Conservation (phyloP, 2,329 filamentous ascomycete genomes). For the Colletotrichum nymphaeae region DNA sequence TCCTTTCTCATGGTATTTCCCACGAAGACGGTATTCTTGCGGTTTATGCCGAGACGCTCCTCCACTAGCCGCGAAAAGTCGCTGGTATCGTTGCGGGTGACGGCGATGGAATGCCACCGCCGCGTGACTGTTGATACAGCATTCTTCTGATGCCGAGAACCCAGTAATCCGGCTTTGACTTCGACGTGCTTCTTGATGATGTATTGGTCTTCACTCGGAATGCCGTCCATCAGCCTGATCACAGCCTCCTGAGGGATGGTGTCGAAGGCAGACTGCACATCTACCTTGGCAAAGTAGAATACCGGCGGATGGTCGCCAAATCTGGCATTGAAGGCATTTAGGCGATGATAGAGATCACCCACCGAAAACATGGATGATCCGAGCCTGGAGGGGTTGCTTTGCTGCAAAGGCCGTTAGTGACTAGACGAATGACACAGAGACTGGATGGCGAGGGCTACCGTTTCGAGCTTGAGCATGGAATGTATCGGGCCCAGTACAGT, state of each 20-base stretch:
- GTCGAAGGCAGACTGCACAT: slow-evolving; percentile 93
- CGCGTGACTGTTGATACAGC: slow-evolving; percentile 51
- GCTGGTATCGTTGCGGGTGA: slow-evolving; percentile 51
- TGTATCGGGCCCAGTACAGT: slow-evolving; percentile 76
- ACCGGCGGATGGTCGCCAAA: slow-evolving; percentile 52
- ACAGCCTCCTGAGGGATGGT: slow-evolving; percentile 88
- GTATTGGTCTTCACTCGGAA: slow-evolving; percentile 71
- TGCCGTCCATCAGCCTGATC: slow-evolving; percentile 71
- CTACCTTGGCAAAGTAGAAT: slow-evolving; percentile 91
- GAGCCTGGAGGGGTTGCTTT: slow-evolving; percentile 67
- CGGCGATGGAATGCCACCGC: slow-evolving; percentile 66
- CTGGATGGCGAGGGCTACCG: slow-evolving; percentile 54
- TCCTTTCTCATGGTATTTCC: slow-evolving; percentile 71
- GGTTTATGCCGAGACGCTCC: slow-evolving; percentile 50
- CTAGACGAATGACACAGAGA: background rate
- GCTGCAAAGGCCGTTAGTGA: slow-evolving; percentile 38
- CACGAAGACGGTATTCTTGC: slow-evolving; percentile 81
- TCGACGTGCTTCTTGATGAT: slow-evolving; percentile 80
- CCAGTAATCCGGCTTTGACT: slow-evolving; percentile 61
- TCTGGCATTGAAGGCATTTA: slow-evolving; percentile 75
- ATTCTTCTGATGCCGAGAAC: slow-evolving; percentile 40
- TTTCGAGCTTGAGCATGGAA: slow-evolving; percentile 83
- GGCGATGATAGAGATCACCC: slow-evolving; percentile 79
- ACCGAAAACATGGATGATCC: slow-evolving; percentile 86
- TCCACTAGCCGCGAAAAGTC: slow-evolving; percentile 60